Percentiles rank a stretch among this genome's conserved stretches.
Conservation (phyloP, 163 green algal genomes). For the Volvox carteri region DNA sequence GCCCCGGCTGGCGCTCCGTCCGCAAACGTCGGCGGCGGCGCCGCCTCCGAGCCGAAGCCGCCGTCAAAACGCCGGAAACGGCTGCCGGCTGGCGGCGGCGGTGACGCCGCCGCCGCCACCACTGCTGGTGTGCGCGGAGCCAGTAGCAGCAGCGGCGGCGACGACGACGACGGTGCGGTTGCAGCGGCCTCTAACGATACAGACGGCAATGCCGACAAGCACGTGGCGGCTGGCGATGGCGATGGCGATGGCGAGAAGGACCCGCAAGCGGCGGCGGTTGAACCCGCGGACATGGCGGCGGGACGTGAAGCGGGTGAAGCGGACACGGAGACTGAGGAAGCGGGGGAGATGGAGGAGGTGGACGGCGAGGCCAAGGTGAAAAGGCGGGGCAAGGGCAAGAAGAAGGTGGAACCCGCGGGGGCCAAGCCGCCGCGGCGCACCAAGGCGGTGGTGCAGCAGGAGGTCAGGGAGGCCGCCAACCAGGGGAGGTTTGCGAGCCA, state of each 20-base stretch:
- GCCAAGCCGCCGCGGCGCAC: conserved; percentile 9
- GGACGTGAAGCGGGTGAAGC: no score
- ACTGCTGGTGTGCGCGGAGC: no score
- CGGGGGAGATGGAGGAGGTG: neutral
- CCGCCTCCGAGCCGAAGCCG: neutral
- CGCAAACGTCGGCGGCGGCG: neutral
- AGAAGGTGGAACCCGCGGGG: neutral
- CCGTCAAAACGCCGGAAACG: neutral
- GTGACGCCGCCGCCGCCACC: no score
- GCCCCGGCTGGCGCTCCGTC: neutral
- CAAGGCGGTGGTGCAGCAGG: conserved; percentile 19
- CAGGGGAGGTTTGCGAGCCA: neutral
- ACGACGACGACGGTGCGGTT: neutral
- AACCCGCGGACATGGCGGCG: no score
- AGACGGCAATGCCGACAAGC: no score
- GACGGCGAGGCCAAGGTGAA: neutral
- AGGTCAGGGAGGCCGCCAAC: neutral
- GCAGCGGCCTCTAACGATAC: no score
- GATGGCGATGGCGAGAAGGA: no score
- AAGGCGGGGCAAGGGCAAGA: neutral
- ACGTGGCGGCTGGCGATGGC: no score
- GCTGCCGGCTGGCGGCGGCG: no score
- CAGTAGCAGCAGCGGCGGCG: neutral
- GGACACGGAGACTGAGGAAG: neutral
- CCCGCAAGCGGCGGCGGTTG: no score